These are phyloP conservation scores for Aspergillus pseudoterreus DNA, from an alignment of 2,329 filamentous ascomycete species.

Conservation along the genomic window DNA sequence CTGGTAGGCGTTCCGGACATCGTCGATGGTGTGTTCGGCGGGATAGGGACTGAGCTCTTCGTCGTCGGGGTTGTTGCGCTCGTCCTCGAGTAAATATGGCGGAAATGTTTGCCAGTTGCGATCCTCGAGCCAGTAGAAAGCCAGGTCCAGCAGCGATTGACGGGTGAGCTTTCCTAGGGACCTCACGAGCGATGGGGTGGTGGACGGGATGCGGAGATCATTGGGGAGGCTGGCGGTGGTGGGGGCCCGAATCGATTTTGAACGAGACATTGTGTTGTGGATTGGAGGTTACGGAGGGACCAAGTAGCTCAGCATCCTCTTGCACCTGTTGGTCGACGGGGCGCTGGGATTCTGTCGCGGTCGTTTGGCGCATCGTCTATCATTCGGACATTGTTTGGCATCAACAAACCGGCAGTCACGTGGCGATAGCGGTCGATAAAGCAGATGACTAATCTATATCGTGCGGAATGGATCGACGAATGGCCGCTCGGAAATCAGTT, in stretches of 20 bases:
- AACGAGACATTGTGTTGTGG: slow-evolving; percentile 24
- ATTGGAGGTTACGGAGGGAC: not conserved
- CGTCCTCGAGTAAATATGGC: slow-evolving; percentile 56
- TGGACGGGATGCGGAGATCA: slow-evolving; percentile 63
- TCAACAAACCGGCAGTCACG: slow-evolving; percentile 1
- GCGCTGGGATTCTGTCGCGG: not conserved
- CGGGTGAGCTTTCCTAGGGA: slow-evolving; percentile 68
- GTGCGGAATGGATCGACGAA: not conserved
- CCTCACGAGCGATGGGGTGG: slow-evolving; percentile 63
- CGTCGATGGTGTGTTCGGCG: slow-evolving; percentile 60
- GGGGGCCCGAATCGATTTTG: slow-evolving; percentile 50
- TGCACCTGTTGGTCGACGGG: no score
- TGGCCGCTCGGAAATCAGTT: no score
- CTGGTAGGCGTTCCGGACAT: slow-evolving; percentile 63
- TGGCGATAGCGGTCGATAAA: slow-evolving; percentile 1
- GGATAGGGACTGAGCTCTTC: slow-evolving; percentile 66
- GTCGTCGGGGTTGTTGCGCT: slow-evolving; percentile 50
- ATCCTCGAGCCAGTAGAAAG: slow-evolving; percentile 72
- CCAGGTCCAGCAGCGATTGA: slow-evolving; percentile 66
- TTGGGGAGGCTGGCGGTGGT: slow-evolving; percentile 70
- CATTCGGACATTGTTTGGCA: not conserved
- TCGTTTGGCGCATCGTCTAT: not conserved
- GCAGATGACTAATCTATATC: not conserved
- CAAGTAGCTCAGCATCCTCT: no score
- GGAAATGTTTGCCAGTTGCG: slow-evolving; percentile 57